A percentile compares a stretch with the other conserved stretches of the same genome.
Conservation (phyloP, 768 basidiomycete species). For the Saitozyma podzolica region DNA sequence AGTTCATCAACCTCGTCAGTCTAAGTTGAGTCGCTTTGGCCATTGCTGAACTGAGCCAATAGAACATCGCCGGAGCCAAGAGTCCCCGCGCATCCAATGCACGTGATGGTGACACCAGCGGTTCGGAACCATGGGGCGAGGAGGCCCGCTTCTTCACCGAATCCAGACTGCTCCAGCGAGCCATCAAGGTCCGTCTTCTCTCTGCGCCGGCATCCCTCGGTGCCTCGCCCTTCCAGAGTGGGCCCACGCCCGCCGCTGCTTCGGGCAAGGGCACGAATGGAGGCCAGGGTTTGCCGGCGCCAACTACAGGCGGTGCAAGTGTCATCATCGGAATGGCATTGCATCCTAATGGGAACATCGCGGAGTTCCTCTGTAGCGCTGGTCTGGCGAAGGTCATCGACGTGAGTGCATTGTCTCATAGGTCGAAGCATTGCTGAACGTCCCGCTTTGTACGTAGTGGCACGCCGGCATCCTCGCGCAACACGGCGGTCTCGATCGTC, state of each 20-base stretch:
- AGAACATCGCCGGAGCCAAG: conserved; percentile 51
- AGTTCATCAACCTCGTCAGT: conserved; percentile 75
- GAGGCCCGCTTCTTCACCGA: conserved; percentile 97
- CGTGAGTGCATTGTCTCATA: conserved; percentile 21
- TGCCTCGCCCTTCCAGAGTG: conserved; percentile 76
- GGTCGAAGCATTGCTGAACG: neutral
- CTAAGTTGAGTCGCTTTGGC: neutral
- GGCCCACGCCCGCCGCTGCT: conserved; percentile 74
- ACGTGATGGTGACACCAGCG: conserved; percentile 39
- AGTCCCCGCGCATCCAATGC: conserved; percentile 44
- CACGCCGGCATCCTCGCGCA: conserved; percentile 91
- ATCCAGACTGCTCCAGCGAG: conserved; percentile 48
- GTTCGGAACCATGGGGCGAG: conserved; percentile 76
- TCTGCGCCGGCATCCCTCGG: conserved; percentile 63
- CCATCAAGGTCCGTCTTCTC: conserved; percentile 51
- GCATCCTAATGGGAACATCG: conserved; percentile 93
- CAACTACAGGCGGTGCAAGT: conserved; percentile 63
- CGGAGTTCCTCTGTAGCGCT: conserved; percentile 77
- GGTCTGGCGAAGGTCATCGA: conserved; percentile 91
- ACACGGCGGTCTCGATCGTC: conserved; percentile 79
- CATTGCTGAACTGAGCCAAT: neutral
- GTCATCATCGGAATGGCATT: conserved; percentile 80
- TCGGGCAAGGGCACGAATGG: conserved; percentile 36
- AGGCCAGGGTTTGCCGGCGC: conserved; percentile 43
- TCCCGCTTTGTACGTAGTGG: conserved; percentile 57